Base-by-base conservation (phyloP, 139 green algal genomes). In the Bryopsis sp. region DNA sequence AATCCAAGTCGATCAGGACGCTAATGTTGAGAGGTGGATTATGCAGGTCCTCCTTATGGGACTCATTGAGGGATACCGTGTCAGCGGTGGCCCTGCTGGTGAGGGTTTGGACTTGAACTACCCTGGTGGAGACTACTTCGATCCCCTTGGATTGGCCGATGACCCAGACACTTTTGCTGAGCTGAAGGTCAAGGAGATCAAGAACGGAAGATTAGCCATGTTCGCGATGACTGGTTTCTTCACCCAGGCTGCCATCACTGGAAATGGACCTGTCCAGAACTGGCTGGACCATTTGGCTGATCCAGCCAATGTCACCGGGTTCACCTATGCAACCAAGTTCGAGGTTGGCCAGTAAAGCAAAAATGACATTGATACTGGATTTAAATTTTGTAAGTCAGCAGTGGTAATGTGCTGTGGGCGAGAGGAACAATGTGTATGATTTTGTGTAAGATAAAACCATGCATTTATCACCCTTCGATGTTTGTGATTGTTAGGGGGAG, bases 141-240 rank as follows among this genome's bases (percentile, higher is more conserved):
- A 76, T 67, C 71, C 87, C 64, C 77, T 94, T 60, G 87, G 85
- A 64, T 75, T 94, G 61, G 87, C 87, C 75, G 83, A 90, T 70
- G 87, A 94, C 78, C 87, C 87, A 66, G 87, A 94, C 72, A 85
- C 87, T 64, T 86, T 93, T 63, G 82, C 87, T 60, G 84, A 90
- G 78, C 81, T 91, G 19, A 78, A 88, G 79, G 74, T 85, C 33
- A 90, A 90, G 79, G 84, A 90, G 77, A 84, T 90, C 50, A 91
- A 91, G 85, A 87, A 90, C 72, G 81, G 84, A 39, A 74, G 82
- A 22, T 71, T 88, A 11, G 82, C 82, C 2, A 85, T 85, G 82
- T 75, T 88, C 64, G 80, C 82, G 50, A 81, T 83, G 76, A 74
- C 85, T 68, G 81, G 81, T 39, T 79, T 78, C 58, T 82, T 76